phyloP scores from a whole-genome alignment of 164 flowering plant species.

The Magnolia changhungtana region DNA sequence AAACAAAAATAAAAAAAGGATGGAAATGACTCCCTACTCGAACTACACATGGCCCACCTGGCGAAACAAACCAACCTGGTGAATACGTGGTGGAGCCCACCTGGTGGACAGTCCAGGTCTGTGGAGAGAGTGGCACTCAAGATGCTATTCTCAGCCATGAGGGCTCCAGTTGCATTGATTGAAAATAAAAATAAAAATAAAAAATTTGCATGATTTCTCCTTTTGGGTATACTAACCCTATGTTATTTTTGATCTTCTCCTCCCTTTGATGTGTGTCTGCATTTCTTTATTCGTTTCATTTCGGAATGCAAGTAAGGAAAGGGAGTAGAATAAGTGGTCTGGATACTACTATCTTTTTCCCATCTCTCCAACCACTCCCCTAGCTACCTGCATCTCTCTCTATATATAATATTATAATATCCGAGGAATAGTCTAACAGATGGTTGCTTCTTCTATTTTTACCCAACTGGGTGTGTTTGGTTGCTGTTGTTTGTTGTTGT shows the following conservation, averaged over 20 bases:
- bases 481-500: conserved; percentile 10
- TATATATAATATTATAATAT: background rate
- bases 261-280: background rate
- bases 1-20: no score
- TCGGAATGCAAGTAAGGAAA: background rate
- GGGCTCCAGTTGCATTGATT: background rate
- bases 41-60: no score
- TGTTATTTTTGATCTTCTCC: background rate
- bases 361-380: conserved; percentile 15
- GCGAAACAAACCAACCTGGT: no score
- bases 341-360: background rate
- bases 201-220: background rate
- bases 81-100: no score
- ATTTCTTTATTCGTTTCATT: background rate
- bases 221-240: background rate
- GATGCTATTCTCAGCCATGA: background rate
- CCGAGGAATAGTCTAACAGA: conserved; percentile 4
- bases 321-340: background rate
- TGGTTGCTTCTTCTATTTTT: conserved; percentile 10
- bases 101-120: no score
- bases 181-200: no score
- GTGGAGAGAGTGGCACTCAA: no score
- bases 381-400: conserved; percentile 11
- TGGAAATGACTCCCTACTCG: no score
- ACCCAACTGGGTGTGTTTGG: conserved; percentile 15